Conservation (phyloP, 495 filamentous ascomycete genomes). For the Podospora anserina region DNA sequence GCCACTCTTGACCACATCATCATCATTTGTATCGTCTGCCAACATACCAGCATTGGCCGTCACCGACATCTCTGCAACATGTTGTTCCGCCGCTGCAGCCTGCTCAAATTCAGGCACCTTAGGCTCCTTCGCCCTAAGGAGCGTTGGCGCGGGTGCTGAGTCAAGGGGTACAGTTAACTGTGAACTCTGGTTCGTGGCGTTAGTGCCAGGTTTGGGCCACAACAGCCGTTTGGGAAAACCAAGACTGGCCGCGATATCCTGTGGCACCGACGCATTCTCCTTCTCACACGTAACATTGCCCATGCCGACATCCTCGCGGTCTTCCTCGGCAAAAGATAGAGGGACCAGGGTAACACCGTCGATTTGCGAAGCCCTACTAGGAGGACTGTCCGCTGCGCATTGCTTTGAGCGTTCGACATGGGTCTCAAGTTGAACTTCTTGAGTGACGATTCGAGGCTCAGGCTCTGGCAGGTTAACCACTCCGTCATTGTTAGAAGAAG, state of each 20-base stretch:
- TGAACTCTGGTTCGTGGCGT: not conserved
- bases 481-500: not conserved
- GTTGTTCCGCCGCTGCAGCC: not conserved
- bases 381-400: not conserved
- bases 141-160: not conserved
- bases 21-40: not conserved
- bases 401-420: not conserved
- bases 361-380: not conserved
- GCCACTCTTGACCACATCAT: not conserved
- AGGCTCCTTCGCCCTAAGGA: not conserved
- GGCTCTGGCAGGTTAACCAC: not conserved
- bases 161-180: not conserved
- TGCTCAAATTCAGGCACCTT: not conserved
- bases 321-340: not conserved
- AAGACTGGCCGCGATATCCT: conserved; percentile 8
- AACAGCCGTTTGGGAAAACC: conserved; percentile 24
- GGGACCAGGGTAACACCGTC: conserved; percentile 1
- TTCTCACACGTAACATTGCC: conserved; percentile 24
- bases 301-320: not conserved
- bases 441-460: not conserved
- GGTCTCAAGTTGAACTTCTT: not conserved
- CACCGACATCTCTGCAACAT: not conserved
- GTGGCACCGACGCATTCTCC: not conserved
- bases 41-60: not conserved
- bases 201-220: conserved; percentile 24